These are phyloP conservation scores for Ophioceras dolichostomum DNA, from an alignment of 2,329 filamentous ascomycete species.

Conservation along the genomic window DNA sequence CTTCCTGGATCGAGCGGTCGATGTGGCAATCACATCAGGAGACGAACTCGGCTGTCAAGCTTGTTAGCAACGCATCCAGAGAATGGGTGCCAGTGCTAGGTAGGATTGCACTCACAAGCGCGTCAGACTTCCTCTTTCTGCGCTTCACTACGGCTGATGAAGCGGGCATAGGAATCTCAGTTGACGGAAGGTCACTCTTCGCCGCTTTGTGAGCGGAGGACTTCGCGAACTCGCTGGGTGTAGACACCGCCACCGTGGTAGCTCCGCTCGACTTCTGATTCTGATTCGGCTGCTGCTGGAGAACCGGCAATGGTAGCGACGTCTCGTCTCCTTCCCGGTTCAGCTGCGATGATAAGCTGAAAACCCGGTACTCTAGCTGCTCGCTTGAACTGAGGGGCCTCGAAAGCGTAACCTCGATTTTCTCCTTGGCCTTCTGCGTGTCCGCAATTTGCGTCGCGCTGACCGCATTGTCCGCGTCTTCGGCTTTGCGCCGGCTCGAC, in stretches of 20 bases:
- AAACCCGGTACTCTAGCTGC: conserved; percentile 20
- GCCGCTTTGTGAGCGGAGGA: conserved; percentile 7
- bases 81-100: neutral
- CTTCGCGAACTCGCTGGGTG: conserved; percentile 18
- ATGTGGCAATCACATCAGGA: conserved; percentile 13
- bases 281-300: neutral
- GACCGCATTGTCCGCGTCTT: conserved; percentile 12
- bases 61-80: neutral
- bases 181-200: neutral
- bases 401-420: conserved; percentile 14
- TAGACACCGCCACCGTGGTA: conserved; percentile 15
- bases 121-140: conserved; percentile 1
- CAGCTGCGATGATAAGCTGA: conserved; percentile 9
- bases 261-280: conserved; percentile 15
- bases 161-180: neutral
- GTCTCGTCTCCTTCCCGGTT: neutral
- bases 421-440: conserved; percentile 1
- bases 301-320: conserved; percentile 4
- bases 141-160: neutral
- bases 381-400: conserved; percentile 24
- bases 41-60: conserved; percentile 10
- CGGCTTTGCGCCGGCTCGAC: too few relatives aligned
- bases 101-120: neutral
- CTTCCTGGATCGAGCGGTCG: conserved; percentile 3
- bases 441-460: conserved; percentile 7